These are phyloP conservation scores for Xerocomellus intermedius DNA, from an alignment of 768 basidiomycete genomes.

Conservation along the genomic window DNA sequence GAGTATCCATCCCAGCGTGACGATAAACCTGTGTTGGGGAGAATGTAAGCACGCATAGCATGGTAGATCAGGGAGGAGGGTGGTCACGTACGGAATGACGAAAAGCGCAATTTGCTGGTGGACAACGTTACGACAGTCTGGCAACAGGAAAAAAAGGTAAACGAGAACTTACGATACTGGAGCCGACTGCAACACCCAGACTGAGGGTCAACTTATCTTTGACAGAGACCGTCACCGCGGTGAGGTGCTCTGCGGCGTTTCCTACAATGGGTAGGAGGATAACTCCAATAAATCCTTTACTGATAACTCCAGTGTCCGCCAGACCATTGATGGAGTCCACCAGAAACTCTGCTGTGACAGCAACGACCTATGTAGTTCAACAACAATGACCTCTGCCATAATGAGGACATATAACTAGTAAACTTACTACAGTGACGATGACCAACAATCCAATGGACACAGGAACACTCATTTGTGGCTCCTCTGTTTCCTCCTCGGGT, in stretches of 20 bases:
- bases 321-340: slow-evolving; percentile 82
- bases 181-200: slow-evolving; percentile 83
- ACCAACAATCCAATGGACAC: slow-evolving; percentile 53
- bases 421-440: slow-evolving; percentile 58
- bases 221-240: slow-evolving; percentile 86
- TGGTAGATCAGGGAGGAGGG: not conserved
- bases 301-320: slow-evolving; percentile 53
- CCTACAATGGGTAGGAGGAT: slow-evolving; percentile 89
- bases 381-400: not conserved
- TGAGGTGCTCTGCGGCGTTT: slow-evolving; percentile 88
- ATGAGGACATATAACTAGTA: not conserved
- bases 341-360: slow-evolving; percentile 59
- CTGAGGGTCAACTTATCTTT: slow-evolving; percentile 87
- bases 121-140: not conserved
- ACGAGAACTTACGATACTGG: slow-evolving; percentile 59
- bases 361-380: slow-evolving; percentile 42
- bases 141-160: not conserved
- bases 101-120: slow-evolving; percentile 69
- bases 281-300: slow-evolving; percentile 80
- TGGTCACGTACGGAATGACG: slow-evolving; percentile 53
- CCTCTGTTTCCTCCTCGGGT: slow-evolving; percentile 35
- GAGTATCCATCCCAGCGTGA: slow-evolving; percentile 77
- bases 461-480: slow-evolving; percentile 51
- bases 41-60: slow-evolving; percentile 6
- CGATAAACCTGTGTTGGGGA: slow-evolving; percentile 52